Percentiles rank a stretch among this genome's conserved stretches.
Conservation (phyloP, 208 protist species). For the Leptomonas pyrrhocoris region DNA sequence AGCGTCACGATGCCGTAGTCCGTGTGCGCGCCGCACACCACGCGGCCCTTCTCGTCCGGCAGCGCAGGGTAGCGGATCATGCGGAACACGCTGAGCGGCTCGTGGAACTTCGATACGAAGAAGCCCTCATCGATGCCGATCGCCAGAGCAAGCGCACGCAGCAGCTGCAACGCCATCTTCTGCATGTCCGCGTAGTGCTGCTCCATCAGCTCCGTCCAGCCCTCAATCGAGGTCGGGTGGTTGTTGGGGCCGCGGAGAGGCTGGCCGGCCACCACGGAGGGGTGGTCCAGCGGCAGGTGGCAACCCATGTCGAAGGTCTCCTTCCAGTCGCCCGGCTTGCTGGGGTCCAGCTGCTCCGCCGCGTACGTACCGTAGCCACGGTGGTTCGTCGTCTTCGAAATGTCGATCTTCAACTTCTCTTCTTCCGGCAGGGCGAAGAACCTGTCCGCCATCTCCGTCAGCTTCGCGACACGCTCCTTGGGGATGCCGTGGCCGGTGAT, state of each 20-base stretch:
- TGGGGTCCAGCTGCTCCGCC: slow-evolving; percentile 63
- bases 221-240: slow-evolving; percentile 51
- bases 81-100: slow-evolving; percentile 75
- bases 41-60: slow-evolving; percentile 42
- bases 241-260: slow-evolving; percentile 71
- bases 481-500: slow-evolving; percentile 72
- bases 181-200: slow-evolving; percentile 69
- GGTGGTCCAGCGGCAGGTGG: slow-evolving; percentile 58
- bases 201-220: slow-evolving; percentile 65
- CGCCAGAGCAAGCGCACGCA: slow-evolving; percentile 65
- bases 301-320: slow-evolving; percentile 77
- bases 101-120: slow-evolving; percentile 65
- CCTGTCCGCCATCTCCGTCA: slow-evolving; percentile 50
- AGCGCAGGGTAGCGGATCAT: slow-evolving; percentile 80
- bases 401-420: slow-evolving; percentile 77
- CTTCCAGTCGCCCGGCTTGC: slow-evolving; percentile 59
- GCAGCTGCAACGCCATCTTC: slow-evolving; percentile 46
- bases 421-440: slow-evolving; percentile 70
- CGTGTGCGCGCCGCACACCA: slow-evolving; percentile 72
- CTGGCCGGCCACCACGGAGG: slow-evolving; percentile 56
- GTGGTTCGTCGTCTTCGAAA: slow-evolving; percentile 54
- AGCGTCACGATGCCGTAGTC: slow-evolving; percentile 87
- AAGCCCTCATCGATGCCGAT: slow-evolving; percentile 54
- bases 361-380: slow-evolving; percentile 64
- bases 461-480: slow-evolving; percentile 36